phyloP scores from a whole-genome alignment of 2,329 filamentous ascomycete genomes.

The Xenoacremonium recifei region DNA sequence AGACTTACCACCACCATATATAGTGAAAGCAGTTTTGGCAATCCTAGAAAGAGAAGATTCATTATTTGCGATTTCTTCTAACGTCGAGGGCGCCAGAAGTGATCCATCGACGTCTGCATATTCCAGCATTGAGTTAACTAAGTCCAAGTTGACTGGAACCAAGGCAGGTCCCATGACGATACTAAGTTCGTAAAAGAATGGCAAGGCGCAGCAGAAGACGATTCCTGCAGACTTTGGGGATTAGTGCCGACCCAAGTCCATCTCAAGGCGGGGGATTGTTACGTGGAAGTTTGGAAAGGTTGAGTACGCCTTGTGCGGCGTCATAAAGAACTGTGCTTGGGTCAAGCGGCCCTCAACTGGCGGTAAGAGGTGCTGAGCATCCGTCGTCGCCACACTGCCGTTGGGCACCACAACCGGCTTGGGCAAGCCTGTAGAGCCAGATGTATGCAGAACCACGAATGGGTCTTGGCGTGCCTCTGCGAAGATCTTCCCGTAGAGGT shows the following conservation, averaged over 20 bases:
- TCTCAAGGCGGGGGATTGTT: no score
- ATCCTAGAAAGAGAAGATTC: no score
- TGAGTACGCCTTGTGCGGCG: conserved; percentile 10
- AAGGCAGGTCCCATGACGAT: no score
- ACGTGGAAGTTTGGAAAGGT: conserved; percentile 15
- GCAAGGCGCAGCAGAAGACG: conserved; percentile 6
- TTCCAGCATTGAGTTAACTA: no score
- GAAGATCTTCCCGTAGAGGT: conserved; percentile 30
- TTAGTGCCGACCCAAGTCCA: no score
- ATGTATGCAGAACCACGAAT: conserved; percentile 34
- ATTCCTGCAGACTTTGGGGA: conserved; percentile 12
- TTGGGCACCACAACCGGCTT: conserved; percentile 21
- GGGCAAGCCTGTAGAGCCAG: conserved; percentile 35
- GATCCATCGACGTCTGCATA: no score
- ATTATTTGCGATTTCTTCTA: no score
- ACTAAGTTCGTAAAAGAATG: no score
- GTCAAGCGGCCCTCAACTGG: conserved; percentile 1
- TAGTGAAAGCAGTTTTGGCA: no score
- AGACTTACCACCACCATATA: no score
- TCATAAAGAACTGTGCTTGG: conserved; percentile 4
- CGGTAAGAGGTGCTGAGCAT: conserved; percentile 8
- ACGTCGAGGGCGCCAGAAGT: no score
- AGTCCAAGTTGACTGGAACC: no score
- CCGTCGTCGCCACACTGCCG: conserved; percentile 4
- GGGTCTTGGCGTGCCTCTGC: conserved; percentile 29